Conservation (phyloP, 2,329 filamentous ascomycete genomes). For the Claviceps sorghi region DNA sequence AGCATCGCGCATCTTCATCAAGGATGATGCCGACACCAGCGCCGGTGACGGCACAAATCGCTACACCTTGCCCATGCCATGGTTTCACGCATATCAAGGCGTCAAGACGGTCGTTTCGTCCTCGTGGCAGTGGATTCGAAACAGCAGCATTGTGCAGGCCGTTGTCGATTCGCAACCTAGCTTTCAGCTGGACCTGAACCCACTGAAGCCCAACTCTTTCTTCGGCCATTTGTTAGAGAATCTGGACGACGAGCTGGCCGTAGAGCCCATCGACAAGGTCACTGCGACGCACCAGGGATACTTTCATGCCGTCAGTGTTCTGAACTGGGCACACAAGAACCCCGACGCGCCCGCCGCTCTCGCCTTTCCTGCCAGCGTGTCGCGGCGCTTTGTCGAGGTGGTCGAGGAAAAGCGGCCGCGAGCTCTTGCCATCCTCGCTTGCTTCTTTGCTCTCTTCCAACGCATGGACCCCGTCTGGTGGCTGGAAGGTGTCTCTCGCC, state of each 20-base stretch:
- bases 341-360: conserved; percentile 44
- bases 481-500: conserved; percentile 50
- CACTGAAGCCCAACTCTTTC: conserved; percentile 36
- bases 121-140: conserved; percentile 49
- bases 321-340: conserved; percentile 51
- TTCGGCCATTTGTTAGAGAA: conserved; percentile 46
- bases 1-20: conserved; percentile 45
- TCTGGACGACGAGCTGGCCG: conserved; percentile 39
- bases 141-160: conserved; percentile 40
- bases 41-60: conserved; percentile 22
- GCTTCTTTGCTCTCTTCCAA: conserved; percentile 52
- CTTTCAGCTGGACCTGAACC: conserved; percentile 43
- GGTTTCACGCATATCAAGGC: conserved; percentile 54
- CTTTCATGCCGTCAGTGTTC: conserved; percentile 47
- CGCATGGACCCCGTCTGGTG: conserved; percentile 52
- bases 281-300: conserved; percentile 35
- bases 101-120: conserved; percentile 50
- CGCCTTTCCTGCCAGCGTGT: conserved; percentile 50
- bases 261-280: conserved; percentile 17
- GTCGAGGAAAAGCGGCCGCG: conserved; percentile 45
- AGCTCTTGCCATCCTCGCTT: conserved; percentile 48
- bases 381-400: conserved; percentile 43
- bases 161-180: conserved; percentile 51
- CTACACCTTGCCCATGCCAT: conserved; percentile 46
- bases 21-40: conserved; percentile 32